phyloP scores from a whole-genome alignment of 805 yeast genomes.

The Pichia cephalocereana region DNA sequence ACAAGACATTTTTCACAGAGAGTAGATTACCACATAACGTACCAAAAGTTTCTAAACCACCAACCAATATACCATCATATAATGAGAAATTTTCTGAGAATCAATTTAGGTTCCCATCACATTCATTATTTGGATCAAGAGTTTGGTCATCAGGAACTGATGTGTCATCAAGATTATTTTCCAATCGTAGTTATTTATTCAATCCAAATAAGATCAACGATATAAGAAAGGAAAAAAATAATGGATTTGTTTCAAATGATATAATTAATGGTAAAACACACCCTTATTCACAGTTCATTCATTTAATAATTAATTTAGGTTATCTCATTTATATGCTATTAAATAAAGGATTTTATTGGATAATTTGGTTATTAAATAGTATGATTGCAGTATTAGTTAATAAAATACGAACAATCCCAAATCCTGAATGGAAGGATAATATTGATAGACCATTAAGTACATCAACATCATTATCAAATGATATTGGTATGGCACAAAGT shows the following conservation, averaged over 20 bases:
- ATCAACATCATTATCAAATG: not conserved
- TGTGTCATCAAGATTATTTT: not conserved
- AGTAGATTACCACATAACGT: not conserved
- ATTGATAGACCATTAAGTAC: not conserved
- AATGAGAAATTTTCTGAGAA: not conserved
- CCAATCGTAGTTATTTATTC: not conserved
- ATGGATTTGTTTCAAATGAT: conserved; percentile 7
- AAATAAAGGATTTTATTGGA: conserved; percentile 19
- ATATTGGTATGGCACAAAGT: conserved; percentile 1
- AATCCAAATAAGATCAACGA: not conserved
- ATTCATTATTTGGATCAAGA: conserved; percentile 1
- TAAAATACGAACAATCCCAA: conserved; percentile 18
- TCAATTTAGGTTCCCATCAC: not conserved
- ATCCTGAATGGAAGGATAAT: conserved; percentile 13
- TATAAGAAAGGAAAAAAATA: not conserved
- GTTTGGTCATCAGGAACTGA: conserved; percentile 1
- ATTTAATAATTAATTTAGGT: conserved; percentile 16
- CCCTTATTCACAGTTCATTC: not conserved
- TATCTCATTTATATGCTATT: conserved; percentile 14
- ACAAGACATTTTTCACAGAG: conserved; percentile 3
- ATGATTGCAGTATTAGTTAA: conserved; percentile 10
- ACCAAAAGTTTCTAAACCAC: not conserved
- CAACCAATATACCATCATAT: not conserved
- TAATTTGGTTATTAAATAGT: conserved; percentile 14
- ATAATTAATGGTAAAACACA: conserved; percentile 3